phyloP scores from a whole-genome alignment of 1,139 yeast genomes.

The Debaryomycetaceae sp. region DNA sequence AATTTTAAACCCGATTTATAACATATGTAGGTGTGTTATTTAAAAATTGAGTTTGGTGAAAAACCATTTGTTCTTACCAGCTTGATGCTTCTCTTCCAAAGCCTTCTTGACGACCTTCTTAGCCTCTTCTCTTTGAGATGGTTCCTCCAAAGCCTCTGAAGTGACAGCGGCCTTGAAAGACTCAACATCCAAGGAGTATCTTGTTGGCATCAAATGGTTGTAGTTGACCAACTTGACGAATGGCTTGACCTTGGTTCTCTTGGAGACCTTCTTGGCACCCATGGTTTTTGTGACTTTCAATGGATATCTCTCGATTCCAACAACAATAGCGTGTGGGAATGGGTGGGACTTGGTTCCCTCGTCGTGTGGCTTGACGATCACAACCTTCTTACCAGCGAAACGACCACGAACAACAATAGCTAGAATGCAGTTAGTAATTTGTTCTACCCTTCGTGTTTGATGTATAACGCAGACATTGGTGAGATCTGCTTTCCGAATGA shows the following conservation, averaged over 20 bases:
- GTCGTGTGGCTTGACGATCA: constrained; percentile 97
- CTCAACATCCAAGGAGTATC: constrained; percentile 98
- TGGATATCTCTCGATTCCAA: constrained; percentile 99
- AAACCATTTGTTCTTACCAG: constrained; percentile 99
- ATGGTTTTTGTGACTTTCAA: constrained; percentile 92
- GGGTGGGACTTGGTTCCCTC: constrained; percentile 99
- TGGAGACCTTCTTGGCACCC: constrained; percentile 95
- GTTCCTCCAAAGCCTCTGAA: constrained; percentile 93
- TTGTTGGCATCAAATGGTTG: constrained; percentile 99
- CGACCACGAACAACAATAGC: constrained; percentile 99
- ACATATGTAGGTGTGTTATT: constrained; percentile 35
- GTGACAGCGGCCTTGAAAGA: constrained; percentile 89
- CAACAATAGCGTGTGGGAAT: constrained; percentile 99
- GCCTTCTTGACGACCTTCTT: constrained; percentile 99
- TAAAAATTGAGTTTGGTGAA: constrained; percentile 98
- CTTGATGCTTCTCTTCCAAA: constrained; percentile 99
- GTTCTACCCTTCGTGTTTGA: not conserved
- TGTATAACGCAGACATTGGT: not conserved
- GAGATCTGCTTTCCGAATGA: not conserved
- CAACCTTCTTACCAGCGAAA: constrained; percentile 99
- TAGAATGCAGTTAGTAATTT: constrained; percentile 39
- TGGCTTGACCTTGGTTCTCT: constrained; percentile 98
- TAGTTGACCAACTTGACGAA: constrained; percentile 98
- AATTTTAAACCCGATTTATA: constrained; percentile 15
- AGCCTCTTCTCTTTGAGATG: constrained; percentile 98